Conservation (phyloP, 352 stramenopile species). For the Phytophthora sp. region DNA sequence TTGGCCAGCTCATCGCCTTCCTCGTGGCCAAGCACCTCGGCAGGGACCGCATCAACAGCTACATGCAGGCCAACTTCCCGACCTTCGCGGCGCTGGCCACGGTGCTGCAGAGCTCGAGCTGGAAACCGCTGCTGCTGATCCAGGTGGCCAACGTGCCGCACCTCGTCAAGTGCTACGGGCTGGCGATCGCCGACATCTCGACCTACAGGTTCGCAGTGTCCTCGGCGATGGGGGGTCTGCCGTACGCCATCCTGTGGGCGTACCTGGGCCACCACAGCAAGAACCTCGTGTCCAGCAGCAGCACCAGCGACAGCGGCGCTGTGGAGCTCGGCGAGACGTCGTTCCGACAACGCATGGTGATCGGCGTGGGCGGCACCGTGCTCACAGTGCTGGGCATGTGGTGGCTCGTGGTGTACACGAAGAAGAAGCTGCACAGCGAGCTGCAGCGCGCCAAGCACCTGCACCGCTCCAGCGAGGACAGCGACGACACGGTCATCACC, state of each 20-base stretch:
- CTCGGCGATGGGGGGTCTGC: slow-evolving; percentile 57
- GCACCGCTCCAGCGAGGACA: slow-evolving; percentile 29
- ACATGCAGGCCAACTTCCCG: slow-evolving; percentile 68
- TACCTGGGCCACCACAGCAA: slow-evolving; percentile 70
- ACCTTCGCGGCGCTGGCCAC: slow-evolving; percentile 51
- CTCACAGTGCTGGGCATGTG: slow-evolving; percentile 51
- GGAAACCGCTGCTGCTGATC: slow-evolving; percentile 74
- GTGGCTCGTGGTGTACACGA: slow-evolving; percentile 60
- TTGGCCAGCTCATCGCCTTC: slow-evolving; percentile 70
- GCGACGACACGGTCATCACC: slow-evolving; percentile 36
- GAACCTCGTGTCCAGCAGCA: slow-evolving; percentile 36
- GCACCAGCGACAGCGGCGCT: slow-evolving; percentile 9
- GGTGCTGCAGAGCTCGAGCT: slow-evolving; percentile 66
- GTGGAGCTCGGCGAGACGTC: slow-evolving; percentile 19
- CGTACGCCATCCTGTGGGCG: slow-evolving; percentile 65
- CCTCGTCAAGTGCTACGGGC: slow-evolving; percentile 76
- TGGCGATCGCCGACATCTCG: slow-evolving; percentile 70
- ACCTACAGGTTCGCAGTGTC: slow-evolving; percentile 60
- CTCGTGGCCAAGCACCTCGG: slow-evolving; percentile 61
- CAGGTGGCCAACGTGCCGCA: slow-evolving; percentile 79
- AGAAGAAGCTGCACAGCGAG: slow-evolving; percentile 46
- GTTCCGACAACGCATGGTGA: slow-evolving; percentile 30
- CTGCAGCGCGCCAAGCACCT: slow-evolving; percentile 39
- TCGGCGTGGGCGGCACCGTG: slow-evolving; percentile 37
- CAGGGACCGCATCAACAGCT: slow-evolving; percentile 49